Base-by-base conservation (phyloP, 1,284 basidiomycete genomes). In the Ustilago bromivora region DNA sequence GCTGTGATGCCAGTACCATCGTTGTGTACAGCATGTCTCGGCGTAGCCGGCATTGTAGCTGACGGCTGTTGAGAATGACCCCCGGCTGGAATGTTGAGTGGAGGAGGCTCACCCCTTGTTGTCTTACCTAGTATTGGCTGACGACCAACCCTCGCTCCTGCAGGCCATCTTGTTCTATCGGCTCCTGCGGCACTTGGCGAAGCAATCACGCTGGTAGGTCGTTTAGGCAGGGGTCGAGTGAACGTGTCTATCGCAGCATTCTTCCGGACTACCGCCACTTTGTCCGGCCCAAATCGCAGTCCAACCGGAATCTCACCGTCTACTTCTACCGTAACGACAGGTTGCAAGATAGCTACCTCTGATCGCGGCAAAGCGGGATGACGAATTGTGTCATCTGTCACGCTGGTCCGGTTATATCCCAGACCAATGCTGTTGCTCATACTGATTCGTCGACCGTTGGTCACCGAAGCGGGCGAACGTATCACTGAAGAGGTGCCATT, bases 291-390 rank as follows among this genome's bases (percentile, higher is more conserved):
- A 55, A 79, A 79, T 13, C 68, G 55, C 0, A 79, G 8, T 2
- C 61, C 63, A 4, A 52, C 60, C 0, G 75, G 71, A 10, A 76
- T 71, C 28, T 79, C 78, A 4, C 67, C 70, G 19, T 67, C 69
- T 3, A 73, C 59, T 9, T 73, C 61, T 12, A 72, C 62, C 10
- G 74, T 69, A 78, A 96, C 88, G 41, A 96, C 93, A 32, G 95
- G 95, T 83, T 97, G 95, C 3, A 97, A 91, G 34, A 94, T 90
- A 4, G 95, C 93, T 8, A 96, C 92, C 79, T 97, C 95, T 72
- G 92, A 94, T 32, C 94, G 89, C 2, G 94, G 93, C 2, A 94
- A 94, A 1, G 95, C 92, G 15, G 93, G 90, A 82, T 97, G 95
- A 81, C 92, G 94, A 31, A 91, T 89, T 17, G 90, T 88, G 2